A percentile compares a stretch with the other conserved stretches of the same genome.
These are phyloP conservation scores for Backusella tarrabulga DNA, from an alignment of 192 early-diverging fungal genomes.

Conservation along the genomic window DNA sequence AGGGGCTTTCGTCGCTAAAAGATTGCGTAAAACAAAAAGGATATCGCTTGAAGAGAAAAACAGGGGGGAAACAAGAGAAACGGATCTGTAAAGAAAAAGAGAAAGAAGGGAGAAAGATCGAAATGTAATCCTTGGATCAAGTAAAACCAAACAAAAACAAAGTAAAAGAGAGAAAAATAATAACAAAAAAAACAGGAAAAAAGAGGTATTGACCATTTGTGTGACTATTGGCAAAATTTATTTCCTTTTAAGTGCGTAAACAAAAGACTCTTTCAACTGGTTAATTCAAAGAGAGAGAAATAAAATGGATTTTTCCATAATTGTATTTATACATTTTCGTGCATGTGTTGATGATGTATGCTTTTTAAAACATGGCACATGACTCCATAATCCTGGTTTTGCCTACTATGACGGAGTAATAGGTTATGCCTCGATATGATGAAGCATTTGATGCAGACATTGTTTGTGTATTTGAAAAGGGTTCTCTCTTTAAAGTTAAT, in stretches of 20 bases:
- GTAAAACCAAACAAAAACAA: background rate
- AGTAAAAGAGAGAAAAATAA: background rate
- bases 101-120: background rate
- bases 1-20: background rate
- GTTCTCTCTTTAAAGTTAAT: background rate
- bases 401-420: background rate
- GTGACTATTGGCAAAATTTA: background rate
- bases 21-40: background rate
- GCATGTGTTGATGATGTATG: background rate
- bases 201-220: background rate
- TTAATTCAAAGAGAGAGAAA: background rate
- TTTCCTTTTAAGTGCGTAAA: background rate
- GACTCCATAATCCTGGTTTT: background rate
- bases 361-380: background rate
- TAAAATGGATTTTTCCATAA: background rate
- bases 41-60: background rate
- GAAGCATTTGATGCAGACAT: background rate
- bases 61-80: background rate
- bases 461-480: background rate
- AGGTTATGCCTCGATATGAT: background rate
- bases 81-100: background rate
- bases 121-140: background rate
- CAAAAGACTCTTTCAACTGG: background rate
- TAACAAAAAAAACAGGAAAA: slow-evolving; percentile 7
- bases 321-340: background rate